phyloP scores from a whole-genome alignment of 139 green algal genomes.

The Microglena sp. region DNA sequence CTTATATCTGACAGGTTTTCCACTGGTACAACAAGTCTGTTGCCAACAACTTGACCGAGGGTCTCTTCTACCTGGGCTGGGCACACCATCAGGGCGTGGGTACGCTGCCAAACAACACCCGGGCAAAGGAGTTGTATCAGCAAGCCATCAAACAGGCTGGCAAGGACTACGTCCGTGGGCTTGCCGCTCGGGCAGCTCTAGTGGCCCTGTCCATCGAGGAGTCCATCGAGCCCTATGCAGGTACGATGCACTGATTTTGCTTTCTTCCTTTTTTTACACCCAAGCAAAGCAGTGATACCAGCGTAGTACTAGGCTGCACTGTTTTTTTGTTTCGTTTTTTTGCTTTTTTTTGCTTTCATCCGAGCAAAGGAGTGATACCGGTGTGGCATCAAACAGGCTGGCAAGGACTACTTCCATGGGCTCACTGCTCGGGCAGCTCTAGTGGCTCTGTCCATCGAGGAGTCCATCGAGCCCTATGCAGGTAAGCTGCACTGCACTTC shows the following conservation, averaged over 20 bases:
- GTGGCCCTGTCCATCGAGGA: constrained; percentile 12
- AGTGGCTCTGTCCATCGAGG: constrained; percentile 12
- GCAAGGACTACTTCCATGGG: neutral
- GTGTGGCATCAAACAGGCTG: neutral
- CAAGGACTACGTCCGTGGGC: neutral
- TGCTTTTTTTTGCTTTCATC: neutral
- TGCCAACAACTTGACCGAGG: constrained; percentile 7
- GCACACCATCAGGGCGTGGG: constrained; percentile 19
- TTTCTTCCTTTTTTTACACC: too few species aligned
- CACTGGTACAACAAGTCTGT: constrained; percentile 15
- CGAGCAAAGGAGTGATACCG: constrained; percentile 9
- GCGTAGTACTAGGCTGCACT: too few species aligned
- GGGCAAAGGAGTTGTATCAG: constrained; percentile 8
- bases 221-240: constrained; percentile 7
- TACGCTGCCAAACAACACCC: constrained; percentile 6
- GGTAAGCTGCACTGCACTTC: constrained; percentile 5
- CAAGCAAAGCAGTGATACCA: too few species aligned
- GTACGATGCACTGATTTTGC: constrained; percentile 6
- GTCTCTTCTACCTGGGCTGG: constrained; percentile 25
- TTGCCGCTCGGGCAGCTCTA: constrained; percentile 15
- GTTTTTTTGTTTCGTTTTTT: neutral
- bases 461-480: constrained; percentile 4
- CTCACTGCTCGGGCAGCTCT: constrained; percentile 14
- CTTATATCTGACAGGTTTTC: too few species aligned
- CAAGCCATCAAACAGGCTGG: constrained; percentile 1